A percentile compares a stretch with the other conserved stretches of the same genome.
Conservation (phyloP, 768 basidiomycete genomes). For the Leccinellum rugosiceps region DNA sequence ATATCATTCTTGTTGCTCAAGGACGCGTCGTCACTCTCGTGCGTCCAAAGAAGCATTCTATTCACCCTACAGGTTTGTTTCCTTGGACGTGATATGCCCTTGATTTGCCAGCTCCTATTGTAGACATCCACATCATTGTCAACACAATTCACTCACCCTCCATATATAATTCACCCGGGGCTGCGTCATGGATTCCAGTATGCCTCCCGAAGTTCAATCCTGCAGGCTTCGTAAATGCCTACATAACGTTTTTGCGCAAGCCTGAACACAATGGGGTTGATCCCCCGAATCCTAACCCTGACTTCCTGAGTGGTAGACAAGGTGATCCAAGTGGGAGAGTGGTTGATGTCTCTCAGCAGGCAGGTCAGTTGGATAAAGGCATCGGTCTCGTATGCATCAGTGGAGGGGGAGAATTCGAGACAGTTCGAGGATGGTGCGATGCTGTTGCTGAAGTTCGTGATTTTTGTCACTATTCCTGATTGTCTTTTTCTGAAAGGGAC, state of each 20-base stretch:
- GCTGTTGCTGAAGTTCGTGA: conserved; percentile 53
- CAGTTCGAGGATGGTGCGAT: conserved; percentile 75
- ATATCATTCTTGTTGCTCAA: conserved; percentile 80
- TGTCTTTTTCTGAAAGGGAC: background rate
- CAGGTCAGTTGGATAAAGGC: conserved; percentile 30
- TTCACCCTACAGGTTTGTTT: conserved; percentile 83
- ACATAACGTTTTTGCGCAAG: conserved; percentile 67
- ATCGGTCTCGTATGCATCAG: conserved; percentile 79
- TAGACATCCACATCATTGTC: conserved; percentile 86
- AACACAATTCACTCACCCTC: conserved; percentile 88
- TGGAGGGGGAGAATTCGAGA: conserved; percentile 80
- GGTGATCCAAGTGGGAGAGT: background rate
- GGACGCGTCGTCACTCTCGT: conserved; percentile 83
- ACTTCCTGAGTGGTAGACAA: conserved; percentile 1
- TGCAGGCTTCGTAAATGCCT: conserved; percentile 86
- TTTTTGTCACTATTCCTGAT: background rate
- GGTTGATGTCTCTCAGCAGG: conserved; percentile 3
- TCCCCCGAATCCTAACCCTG: background rate
- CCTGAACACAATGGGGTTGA: conserved; percentile 21
- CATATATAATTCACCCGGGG: conserved; percentile 68
- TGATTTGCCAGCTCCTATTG: background rate
- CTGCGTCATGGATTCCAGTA: conserved; percentile 92
- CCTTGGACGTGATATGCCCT: background rate
- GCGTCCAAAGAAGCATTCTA: conserved; percentile 88
- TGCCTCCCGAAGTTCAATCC: conserved; percentile 95